These are phyloP conservation scores for Annulohypoxylon moriforme DNA, from an alignment of 495 filamentous ascomycete species.

Conservation along the genomic window DNA sequence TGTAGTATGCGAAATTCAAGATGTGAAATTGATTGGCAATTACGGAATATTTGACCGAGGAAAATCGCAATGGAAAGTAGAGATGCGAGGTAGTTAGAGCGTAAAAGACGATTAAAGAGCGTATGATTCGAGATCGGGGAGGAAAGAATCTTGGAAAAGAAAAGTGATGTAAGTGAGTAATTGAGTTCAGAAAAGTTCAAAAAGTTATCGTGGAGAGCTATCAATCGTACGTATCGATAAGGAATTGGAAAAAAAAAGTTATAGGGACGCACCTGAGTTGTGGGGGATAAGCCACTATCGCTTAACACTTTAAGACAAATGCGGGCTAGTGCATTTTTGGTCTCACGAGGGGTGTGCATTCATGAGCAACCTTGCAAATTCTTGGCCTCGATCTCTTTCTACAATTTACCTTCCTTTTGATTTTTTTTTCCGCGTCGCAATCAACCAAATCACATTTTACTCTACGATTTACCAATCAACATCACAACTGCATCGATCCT, in stretches of 20 bases:
- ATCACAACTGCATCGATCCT: conserved; percentile 7
- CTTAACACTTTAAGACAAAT: not conserved
- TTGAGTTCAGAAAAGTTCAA: not conserved
- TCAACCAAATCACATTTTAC: conserved; percentile 17
- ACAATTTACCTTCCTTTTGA: conserved; percentile 24
- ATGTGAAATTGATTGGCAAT: not conserved
- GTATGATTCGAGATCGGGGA: not conserved
- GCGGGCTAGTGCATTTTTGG: conserved; percentile 12
- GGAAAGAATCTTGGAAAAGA: not conserved
- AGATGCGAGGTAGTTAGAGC: not conserved
- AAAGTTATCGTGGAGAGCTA: not conserved
- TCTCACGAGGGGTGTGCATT: conserved; percentile 14
- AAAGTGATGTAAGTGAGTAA: not conserved
- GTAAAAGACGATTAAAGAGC: not conserved
- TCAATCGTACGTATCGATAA: not conserved
- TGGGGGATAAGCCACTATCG: not conserved
- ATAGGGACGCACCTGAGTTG: not conserved
- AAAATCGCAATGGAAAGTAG: not conserved
- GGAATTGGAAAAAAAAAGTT: not conserved
- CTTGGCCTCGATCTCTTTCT: conserved; percentile 43
- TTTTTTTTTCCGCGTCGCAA: conserved; percentile 41
- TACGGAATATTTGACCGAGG: not conserved
- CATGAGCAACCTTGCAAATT: conserved; percentile 14
- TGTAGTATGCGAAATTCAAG: too few relatives aligned
- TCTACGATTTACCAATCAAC: conserved; percentile 22